Base-by-base conservation (phyloP, 768 basidiomycete species). In the Calvatia gigantea region DNA sequence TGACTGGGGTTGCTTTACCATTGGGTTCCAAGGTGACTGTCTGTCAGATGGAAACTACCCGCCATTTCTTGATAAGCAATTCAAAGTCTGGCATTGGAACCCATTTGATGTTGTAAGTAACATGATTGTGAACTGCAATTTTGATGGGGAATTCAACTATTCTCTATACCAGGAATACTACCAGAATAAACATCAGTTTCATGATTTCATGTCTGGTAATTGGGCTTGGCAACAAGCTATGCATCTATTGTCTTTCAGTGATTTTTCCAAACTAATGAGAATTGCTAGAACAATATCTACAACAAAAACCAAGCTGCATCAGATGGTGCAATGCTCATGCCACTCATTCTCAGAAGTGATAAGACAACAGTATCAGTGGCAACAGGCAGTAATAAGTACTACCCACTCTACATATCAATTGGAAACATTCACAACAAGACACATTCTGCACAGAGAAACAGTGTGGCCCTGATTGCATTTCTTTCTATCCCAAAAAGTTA, bases 171-270 rank as follows among this genome's bases (percentile, higher is more conserved):
- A 63, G 4, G 63, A 70, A 19, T 44, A 44, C 9, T 49, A 64
- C 31, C 61, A 65, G 8, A 12, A 12, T 7, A 33, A 47, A 0
- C 37, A 65, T 21, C 65, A 63, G 0, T 57, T 67, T 29, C 54
- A 67, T 0, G 63, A 77, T 51, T 64, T 77, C n/a, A 74, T 78
- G 73, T 75, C 73, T 0, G 75, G 68, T 0, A 65, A 72, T 48
- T 76, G 63, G 58, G 68, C 67, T 0, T 78, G 69, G 69, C 56
- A 59, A 6, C 70, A 75, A 54, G 33, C 47, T 0, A 61, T 65
- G 45, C 1, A 54, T 58, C 31, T 19, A 43, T 54, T 37, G 15
- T 21, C 28, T n/a, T n/a, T n/a, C n/a, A n/a, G n/a, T n/a, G n/a
- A n/a, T n/a, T n/a, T n/a, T n/a, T n/a, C n/a, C n/a, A n/a, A n/a